Evolutionary conservation across 2,329 filamentous ascomycete species (phyloP).

Genomic region (Dothideomycetidae sp.): DNA sequence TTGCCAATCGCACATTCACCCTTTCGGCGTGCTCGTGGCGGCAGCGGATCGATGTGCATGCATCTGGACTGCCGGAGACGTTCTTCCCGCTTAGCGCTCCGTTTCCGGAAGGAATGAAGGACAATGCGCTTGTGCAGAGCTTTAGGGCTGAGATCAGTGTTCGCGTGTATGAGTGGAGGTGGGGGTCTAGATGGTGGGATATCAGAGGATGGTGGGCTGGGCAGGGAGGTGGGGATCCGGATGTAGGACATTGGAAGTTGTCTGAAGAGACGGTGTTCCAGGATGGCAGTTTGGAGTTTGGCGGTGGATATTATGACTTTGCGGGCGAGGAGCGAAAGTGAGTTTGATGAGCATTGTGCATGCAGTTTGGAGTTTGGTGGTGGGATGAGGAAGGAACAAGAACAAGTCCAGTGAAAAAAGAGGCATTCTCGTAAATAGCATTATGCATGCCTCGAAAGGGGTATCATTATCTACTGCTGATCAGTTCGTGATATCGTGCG

Average conservation of each 20-base stretch:
- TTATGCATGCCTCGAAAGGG: slow-evolving; percentile 3
- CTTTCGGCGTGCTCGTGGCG: slow-evolving; percentile 27
- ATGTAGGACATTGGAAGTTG: slow-evolving; percentile 26
- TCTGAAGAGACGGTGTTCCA: slow-evolving; percentile 29
- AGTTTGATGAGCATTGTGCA: slow-evolving; percentile 3
- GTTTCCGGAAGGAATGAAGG: slow-evolving; percentile 32
- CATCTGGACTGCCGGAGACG: slow-evolving; percentile 27
- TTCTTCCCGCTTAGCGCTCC: slow-evolving; percentile 35
- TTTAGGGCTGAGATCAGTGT: slow-evolving; percentile 33
- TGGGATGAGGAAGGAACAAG: too few species aligned
- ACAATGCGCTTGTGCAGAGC: slow-evolving; percentile 33
- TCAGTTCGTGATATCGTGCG: too few species aligned
- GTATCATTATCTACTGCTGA: slow-evolving; percentile 9
- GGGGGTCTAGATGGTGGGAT: slow-evolving; percentile 22
- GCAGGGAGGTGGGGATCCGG: not conserved
- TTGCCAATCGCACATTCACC: slow-evolving; percentile 26
- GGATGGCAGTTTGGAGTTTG: slow-evolving; percentile 35
- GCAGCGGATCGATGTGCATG: slow-evolving; percentile 28
- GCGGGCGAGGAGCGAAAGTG: slow-evolving; percentile 24
- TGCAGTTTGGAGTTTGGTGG: not conserved
- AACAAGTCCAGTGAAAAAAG: too few species aligned
- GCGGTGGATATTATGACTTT: slow-evolving; percentile 32
- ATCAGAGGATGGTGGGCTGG: slow-evolving; percentile 22
- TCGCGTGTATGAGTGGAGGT: slow-evolving; percentile 26
- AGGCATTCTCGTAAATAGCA: not conserved